Base-by-base conservation (phyloP, 352 stramenopile species). In the Globisporangium solare region DNA sequence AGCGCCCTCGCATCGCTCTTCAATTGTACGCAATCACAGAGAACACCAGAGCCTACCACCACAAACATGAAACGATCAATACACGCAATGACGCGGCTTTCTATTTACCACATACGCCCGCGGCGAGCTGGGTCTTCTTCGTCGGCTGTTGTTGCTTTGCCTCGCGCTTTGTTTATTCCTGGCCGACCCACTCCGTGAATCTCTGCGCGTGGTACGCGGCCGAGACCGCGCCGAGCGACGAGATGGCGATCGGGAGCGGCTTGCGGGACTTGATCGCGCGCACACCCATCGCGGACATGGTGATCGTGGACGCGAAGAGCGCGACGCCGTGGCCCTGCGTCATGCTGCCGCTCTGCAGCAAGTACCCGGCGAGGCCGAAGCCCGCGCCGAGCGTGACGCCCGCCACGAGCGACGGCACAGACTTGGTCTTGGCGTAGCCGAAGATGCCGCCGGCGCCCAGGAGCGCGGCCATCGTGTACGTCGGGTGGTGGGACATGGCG, bases 241-340 rank as follows among this genome's bases (percentile, higher is more conserved):
- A 79, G 24, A 96, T 64, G 12, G 79, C 74, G 49, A 92, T 81
- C 1, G 87, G 85, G 11, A 96, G 61, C 18, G 79, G 70, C 66
- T 88, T 91, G 45, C 74, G 74, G 46, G 71, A 87, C 61, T 74
- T 74, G 51, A 94, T 76, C 42, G 85, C 85, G 57, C 87, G 82
- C 58, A 90, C 53, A 37, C 83, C 83, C 87, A 96, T 96, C 20
- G 80, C 76, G 35, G 77, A 79, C 82, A 92, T 91, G 54, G 87
- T 94, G 62, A 92, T 79, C 31, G 85, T 79, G 20, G 85, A 94
- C 60, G 90, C 68, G 53, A 91, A 79, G 20, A 95, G 70, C 54
- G 82, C 83, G 32, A 88, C 61, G 48, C 76, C 82, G 64, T 96
- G 87, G 60, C 87, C 87, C 56, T 89, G 76, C 31, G 82, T 86